Base-by-base conservation (phyloP, 371 early-diverging fungal genomes). In the Paramicrosporidium saccamoebae region DNA sequence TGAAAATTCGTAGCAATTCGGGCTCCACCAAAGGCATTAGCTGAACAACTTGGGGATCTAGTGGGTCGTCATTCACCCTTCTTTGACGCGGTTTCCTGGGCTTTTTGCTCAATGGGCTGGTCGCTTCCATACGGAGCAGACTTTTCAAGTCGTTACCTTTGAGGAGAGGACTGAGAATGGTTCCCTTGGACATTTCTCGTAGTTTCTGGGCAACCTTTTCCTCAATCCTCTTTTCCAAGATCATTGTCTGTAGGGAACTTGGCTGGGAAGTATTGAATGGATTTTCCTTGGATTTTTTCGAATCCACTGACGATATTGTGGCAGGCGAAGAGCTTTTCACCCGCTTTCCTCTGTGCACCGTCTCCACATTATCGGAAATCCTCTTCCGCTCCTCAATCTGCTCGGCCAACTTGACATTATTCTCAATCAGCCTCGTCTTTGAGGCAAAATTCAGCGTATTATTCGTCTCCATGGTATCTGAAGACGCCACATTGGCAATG, bases 361-460 rank as follows among this genome's bases (percentile, higher is more conserved):
- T n/a, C n/a, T n/a, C n/a, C n/a, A n/a, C n/a, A n/a, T n/a, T n/a
- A n/a, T n/a, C n/a, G n/a, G n/a, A 26, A 7, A 14, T 11, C 17
- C 7, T 3, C 10, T 22, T 9, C 7, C 2, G 15, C 22, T 25
- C 27, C 33, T 10, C 14, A 20, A 12, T 21, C 11, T 21, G 21
- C 10, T 11, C 28, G 30, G 19, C 24, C 26, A 9, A 27, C 26
- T 0, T 37, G 28, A 14, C n/a, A n/a, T 33, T 39, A 19, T 57
- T 64, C 16, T 52, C 53, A 20, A 69, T 58, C 27, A 50, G 39
- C 15, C 53, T 51, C 7, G 58, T 53, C 28, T 58, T 55, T 5
- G 44, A 43, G 3, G 68, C 66, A 51, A 66, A 69, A 21, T 52
- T 55, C 21, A 69, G 39, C 9, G 68, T 61, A 16, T 52, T 52